Conservation (phyloP, 1,284 basidiomycete species). For the Pseudozyma hubeiensis region DNA sequence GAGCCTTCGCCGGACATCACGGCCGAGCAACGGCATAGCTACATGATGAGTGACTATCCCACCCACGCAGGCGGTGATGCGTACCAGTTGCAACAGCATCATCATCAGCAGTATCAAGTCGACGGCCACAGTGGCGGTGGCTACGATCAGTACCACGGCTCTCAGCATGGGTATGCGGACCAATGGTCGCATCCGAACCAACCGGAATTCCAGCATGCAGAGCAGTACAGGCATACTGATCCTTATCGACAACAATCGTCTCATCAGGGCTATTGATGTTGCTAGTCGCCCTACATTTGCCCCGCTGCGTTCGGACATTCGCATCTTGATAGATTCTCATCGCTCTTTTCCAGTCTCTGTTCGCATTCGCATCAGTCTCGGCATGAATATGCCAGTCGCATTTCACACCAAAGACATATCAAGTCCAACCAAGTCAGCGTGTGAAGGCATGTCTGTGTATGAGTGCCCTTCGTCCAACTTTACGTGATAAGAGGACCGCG, state of each 20-base stretch:
- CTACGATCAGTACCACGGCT: conserved; percentile 4
- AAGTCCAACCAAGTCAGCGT: too few species aligned
- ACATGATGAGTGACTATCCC: conserved; percentile 47
- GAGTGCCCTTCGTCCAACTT: too few species aligned
- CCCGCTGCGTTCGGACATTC: too few species aligned
- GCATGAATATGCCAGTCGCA: too few species aligned
- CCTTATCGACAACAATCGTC: conserved; percentile 6
- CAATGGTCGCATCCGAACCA: conserved; percentile 15
- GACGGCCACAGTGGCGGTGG: neutral
- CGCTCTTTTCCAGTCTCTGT: neutral
- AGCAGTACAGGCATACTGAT: conserved; percentile 16
- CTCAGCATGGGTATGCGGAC: conserved; percentile 6
- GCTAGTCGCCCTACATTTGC: too few species aligned
- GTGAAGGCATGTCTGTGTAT: too few species aligned
- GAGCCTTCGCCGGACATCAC: conserved; percentile 30
- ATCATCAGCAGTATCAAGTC: conserved; percentile 5
- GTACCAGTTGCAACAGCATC: conserved; percentile 4
- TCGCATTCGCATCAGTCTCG: too few species aligned
- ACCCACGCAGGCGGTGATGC: neutral
- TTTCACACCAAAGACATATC: too few species aligned
- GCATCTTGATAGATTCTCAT: too few species aligned
- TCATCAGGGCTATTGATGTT: conserved; percentile 9
- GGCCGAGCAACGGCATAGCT: conserved; percentile 43
- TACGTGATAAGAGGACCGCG: neutral
- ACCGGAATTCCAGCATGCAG: neutral